phyloP scores from a whole-genome alignment of 306 rosid species.

The Quercus robur region DNA sequence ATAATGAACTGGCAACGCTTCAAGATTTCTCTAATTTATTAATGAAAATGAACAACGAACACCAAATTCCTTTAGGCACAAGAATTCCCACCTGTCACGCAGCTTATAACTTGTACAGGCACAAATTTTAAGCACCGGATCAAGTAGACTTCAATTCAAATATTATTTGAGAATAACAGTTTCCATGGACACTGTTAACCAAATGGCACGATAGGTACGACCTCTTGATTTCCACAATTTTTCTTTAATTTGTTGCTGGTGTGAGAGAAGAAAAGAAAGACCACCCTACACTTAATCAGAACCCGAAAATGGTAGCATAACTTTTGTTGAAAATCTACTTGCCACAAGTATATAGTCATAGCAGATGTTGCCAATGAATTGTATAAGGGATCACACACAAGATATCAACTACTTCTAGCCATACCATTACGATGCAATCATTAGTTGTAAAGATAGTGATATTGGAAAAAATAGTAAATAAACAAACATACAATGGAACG shows the following conservation, averaged over 20 bases:
- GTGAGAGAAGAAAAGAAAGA: background rate
- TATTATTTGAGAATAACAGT: too few species aligned
- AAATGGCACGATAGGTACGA: background rate
- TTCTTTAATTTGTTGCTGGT: background rate
- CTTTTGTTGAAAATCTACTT: background rate
- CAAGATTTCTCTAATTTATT: too few species aligned
- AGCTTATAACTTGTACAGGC: too few species aligned
- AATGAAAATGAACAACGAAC: too few species aligned
- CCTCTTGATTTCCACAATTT: background rate
- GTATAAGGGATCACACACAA: background rate
- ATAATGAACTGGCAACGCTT: too few species aligned
- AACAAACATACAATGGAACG: background rate
- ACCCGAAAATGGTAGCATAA: background rate
- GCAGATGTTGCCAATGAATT: background rate
- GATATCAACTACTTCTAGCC: background rate
- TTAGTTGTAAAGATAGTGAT: background rate
- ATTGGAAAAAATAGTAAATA: background rate
- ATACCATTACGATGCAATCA: background rate
- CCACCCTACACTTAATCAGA: background rate
- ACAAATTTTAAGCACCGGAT: too few species aligned
- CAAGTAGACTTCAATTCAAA: too few species aligned
- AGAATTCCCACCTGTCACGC: too few species aligned
- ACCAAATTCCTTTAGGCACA: too few species aligned
- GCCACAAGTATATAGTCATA: background rate
- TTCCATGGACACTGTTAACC: too few species aligned